A percentile compares a stretch with the other conserved stretches of the same genome.
These are phyloP conservation scores for Colletotrichum caudatum DNA, from an alignment of 2,329 filamentous ascomycete genomes.

Conservation along the genomic window DNA sequence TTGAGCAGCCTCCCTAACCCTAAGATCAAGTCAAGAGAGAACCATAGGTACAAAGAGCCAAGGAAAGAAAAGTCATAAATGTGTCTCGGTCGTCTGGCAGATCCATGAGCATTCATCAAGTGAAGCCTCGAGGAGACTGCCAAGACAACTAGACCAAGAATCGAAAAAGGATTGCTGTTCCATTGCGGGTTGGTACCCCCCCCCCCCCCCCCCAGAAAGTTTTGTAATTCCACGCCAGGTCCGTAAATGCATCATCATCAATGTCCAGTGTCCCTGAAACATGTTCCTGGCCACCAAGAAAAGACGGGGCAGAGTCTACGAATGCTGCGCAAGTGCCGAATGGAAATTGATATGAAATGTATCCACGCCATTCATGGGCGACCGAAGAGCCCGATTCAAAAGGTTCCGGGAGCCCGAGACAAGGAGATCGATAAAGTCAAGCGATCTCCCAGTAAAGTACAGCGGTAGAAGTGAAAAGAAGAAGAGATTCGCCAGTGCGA, in stretches of 20 bases:
- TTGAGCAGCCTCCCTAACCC: slow-evolving; percentile 39
- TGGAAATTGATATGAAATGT: slow-evolving; percentile 28
- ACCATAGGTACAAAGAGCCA: slow-evolving; percentile 39
- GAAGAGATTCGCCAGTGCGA: slow-evolving; percentile 40
- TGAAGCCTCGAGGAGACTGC: slow-evolving; percentile 1
- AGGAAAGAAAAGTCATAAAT: not conserved
- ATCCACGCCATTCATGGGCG: slow-evolving; percentile 40
- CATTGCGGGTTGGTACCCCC: slow-evolving; percentile 33
- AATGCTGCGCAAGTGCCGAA: slow-evolving; percentile 41
- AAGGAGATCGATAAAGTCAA: slow-evolving; percentile 50
- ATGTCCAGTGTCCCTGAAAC: slow-evolving; percentile 40
- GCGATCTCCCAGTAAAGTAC: slow-evolving; percentile 50
- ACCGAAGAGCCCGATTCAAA: slow-evolving; percentile 42
- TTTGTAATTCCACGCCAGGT: slow-evolving; percentile 38
- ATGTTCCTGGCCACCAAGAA: slow-evolving; percentile 27
- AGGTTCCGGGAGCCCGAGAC: slow-evolving; percentile 28
- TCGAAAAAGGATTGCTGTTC: slow-evolving; percentile 35
- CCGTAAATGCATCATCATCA: slow-evolving; percentile 43
- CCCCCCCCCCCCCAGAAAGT: slow-evolving; percentile 23
- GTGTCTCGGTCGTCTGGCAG: not conserved
- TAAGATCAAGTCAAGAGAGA: slow-evolving; percentile 26
- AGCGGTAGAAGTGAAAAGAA: slow-evolving; percentile 50
- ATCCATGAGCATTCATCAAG: not conserved
- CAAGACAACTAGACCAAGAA: slow-evolving; percentile 15
- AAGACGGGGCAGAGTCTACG: slow-evolving; percentile 19